Evolutionary conservation across 23 red algal species (phyloP), one percentile per base, ranked within the genome.

Genomic region (Gracilaria gracilis): DNA sequence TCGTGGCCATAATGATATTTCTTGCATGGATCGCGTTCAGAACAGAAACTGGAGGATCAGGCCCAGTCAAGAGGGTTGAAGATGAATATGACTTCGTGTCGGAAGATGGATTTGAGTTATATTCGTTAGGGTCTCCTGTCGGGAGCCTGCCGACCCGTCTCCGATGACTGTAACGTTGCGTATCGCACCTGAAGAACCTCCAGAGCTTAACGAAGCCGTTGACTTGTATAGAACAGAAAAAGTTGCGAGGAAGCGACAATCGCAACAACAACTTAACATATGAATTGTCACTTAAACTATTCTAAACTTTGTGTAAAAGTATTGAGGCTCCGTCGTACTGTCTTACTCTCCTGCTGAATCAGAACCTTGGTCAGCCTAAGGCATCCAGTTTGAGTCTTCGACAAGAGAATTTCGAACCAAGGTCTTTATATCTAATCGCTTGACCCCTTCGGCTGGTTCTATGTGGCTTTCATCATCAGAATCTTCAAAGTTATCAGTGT

Each of bases 11-110:
- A 25, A 74, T 88, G 75, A 59, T 72, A 58, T 94, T 94, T 81
- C 69, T 94, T 21, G 84, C 11, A 48, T 94, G 92, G 92, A 87
- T 94, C 34, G 92, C 82, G 21, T 44, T 94, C 28, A 83, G 92
- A 25, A 57, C 55, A 14, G 92, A 94, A 59, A 94, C 69, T 39
- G 92, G 89, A 15, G 64, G 79, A 29, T 17, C 78, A 31, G 80
- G 44, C 40, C 47, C 79, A 32, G 89, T 84, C 1, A 84, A 92
- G 50, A 74, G 89, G 17, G 49, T 92, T 62, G 89, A 92, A 61
- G 71, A 92, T 69, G 89, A 84, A 20, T 44, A 57, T 27, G 79
- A 76, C 5, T 77, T 77, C 44, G 35, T 59, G 34, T 78, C 67
- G 11, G 89, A 83, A 48, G 57, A 74, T 35, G 79, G 69, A 25